Conservation (phyloP, 345 rosid species). For the Draba incana region DNA sequence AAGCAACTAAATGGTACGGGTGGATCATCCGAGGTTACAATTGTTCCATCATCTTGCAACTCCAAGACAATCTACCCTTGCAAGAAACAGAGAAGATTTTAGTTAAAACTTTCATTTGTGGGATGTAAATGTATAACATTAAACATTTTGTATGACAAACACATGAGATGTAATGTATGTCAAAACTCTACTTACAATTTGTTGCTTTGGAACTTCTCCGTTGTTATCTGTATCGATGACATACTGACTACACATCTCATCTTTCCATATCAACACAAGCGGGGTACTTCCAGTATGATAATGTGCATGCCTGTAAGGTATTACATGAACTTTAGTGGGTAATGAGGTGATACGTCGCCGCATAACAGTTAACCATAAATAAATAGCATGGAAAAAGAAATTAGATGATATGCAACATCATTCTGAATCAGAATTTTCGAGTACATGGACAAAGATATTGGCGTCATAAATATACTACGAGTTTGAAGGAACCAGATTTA, state of each 20-base stretch:
- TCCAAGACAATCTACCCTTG: slow-evolving; percentile 75
- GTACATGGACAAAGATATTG: slow-evolving; percentile 3
- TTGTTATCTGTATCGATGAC: slow-evolving; percentile 92
- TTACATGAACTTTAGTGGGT: slow-evolving; percentile 9
- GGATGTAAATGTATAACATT: neutral
- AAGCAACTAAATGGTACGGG: slow-evolving; percentile 71
- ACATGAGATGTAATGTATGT: slow-evolving; percentile 17
- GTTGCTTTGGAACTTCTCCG: slow-evolving; percentile 75
- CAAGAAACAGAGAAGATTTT: slow-evolving; percentile 14
- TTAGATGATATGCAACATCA: slow-evolving; percentile 1
- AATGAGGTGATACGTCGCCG: neutral
- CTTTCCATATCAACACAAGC: slow-evolving; percentile 94
- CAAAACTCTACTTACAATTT: slow-evolving; percentile 56
- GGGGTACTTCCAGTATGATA: slow-evolving; percentile 95
- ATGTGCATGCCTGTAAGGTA: slow-evolving; percentile 71
- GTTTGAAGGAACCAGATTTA: too few relatives aligned
- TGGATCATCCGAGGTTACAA: slow-evolving; percentile 89
- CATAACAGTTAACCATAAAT: slow-evolving; percentile 4
- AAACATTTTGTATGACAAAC: slow-evolving; percentile 17
- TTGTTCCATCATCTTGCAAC: slow-evolving; percentile 77
- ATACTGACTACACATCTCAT: slow-evolving; percentile 87
- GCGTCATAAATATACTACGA: too few relatives aligned
- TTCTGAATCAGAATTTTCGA: neutral
- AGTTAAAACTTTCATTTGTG: neutral
- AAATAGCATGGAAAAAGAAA: neutral